Conservation (phyloP, 495 filamentous ascomycete species). For the Tirmania nivea region DNA sequence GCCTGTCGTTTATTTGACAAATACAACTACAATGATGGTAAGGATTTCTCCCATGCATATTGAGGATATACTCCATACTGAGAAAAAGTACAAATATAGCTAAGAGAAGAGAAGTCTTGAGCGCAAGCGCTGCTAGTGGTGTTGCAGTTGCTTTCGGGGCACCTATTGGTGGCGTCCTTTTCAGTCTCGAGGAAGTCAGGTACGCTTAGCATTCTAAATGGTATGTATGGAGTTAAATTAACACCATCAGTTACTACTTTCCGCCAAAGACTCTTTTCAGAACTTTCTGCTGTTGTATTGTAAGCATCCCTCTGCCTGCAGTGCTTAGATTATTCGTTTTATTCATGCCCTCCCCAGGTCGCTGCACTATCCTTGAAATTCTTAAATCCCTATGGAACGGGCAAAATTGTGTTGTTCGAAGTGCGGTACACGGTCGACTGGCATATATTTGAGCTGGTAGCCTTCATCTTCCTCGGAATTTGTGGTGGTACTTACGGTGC, state of each 20-base stretch:
- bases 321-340: neutral
- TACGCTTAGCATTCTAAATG: constrained; percentile 7
- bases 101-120: constrained; percentile 74
- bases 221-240: constrained; percentile 19
- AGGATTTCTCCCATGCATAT: neutral
- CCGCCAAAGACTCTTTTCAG: constrained; percentile 95
- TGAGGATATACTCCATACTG: no score
- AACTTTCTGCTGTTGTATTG: constrained; percentile 97
- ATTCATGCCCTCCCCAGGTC: constrained; percentile 17
- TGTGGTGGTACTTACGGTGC: constrained; percentile 70
- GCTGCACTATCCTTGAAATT: constrained; percentile 82
- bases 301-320: constrained; percentile 11
- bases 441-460: constrained; percentile 74
- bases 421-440: constrained; percentile 84
- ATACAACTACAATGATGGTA: constrained; percentile 80
- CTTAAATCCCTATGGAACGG: constrained; percentile 84
- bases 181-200: constrained; percentile 82
- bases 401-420: constrained; percentile 90
- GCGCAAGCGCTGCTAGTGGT: constrained; percentile 75
- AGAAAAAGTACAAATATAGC: constrained; percentile 9
- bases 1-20: constrained; percentile 79
- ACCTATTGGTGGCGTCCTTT: constrained; percentile 79
- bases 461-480: constrained; percentile 67
- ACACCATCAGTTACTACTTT: constrained; percentile 48
- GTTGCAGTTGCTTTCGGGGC: constrained; percentile 92